Conservation (phyloP, 2,329 filamentous ascomycete species). For the Pleochaeta shiraiana region DNA sequence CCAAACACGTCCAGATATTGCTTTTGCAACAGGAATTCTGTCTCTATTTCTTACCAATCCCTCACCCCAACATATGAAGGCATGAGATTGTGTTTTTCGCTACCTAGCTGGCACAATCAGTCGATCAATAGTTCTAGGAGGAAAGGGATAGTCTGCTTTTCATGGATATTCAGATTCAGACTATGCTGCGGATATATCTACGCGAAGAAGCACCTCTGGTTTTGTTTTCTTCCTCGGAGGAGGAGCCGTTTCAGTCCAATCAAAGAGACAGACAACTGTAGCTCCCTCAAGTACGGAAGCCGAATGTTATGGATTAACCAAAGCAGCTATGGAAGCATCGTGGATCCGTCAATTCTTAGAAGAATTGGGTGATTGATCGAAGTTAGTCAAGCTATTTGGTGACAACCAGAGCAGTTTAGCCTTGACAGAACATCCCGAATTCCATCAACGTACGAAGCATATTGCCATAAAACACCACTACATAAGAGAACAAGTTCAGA, state of each 20-base stretch:
- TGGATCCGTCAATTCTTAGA: not conserved
- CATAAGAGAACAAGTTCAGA: not conserved
- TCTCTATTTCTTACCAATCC: not conserved
- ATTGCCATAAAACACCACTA: not conserved
- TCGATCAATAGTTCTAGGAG: not conserved
- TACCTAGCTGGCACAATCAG: not conserved
- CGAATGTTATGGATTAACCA: not conserved
- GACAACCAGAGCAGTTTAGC: not conserved
- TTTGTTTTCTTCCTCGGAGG: not conserved
- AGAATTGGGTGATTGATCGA: not conserved
- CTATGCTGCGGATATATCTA: not conserved
- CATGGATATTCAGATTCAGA: not conserved
- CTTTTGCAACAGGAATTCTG: not conserved
- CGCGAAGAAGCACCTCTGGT: not conserved
- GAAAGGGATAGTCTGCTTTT: not conserved
- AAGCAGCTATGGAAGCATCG: not conserved
- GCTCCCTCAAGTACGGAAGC: not conserved
- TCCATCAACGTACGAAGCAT: not conserved
- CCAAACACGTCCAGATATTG: not conserved
- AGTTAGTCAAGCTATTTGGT: not conserved
- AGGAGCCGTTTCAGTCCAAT: not conserved
- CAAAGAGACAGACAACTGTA: not conserved
- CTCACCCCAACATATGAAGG: not conserved
- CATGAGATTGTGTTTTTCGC: not conserved
- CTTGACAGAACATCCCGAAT: not conserved